phyloP scores from a whole-genome alignment of 1,139 yeast species.

The Hyphopichia khmerensis region DNA sequence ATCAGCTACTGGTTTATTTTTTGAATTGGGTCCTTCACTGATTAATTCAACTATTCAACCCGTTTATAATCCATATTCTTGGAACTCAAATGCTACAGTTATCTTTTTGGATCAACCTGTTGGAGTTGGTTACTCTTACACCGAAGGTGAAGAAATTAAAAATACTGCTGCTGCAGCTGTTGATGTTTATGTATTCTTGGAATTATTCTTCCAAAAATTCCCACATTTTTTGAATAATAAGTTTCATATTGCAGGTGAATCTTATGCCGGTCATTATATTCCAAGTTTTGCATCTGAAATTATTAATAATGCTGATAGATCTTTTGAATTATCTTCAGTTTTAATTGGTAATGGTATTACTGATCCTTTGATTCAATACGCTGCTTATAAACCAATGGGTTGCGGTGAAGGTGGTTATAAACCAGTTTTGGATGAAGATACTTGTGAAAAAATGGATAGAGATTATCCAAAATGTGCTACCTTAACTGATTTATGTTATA shows the following conservation, averaged over 20 bases:
- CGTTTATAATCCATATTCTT: slow-evolving; percentile 71
- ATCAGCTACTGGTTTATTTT: slow-evolving; percentile 84
- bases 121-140: slow-evolving; percentile 80
- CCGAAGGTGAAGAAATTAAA: slow-evolving; percentile 52
- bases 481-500: slow-evolving; percentile 55
- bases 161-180: slow-evolving; percentile 71
- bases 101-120: slow-evolving; percentile 95
- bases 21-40: slow-evolving; percentile 86
- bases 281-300: slow-evolving; percentile 80
- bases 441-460: slow-evolving; percentile 55
- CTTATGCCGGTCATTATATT: slow-evolving; percentile 85
- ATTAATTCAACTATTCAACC: slow-evolving; percentile 68
- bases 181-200: slow-evolving; percentile 78
- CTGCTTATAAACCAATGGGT: slow-evolving; percentile 76
- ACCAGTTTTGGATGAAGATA: slow-evolving; percentile 59
- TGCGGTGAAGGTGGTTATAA: slow-evolving; percentile 81
- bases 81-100: slow-evolving; percentile 89
- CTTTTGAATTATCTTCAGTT: slow-evolving; percentile 67
- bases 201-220: slow-evolving; percentile 73
- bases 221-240: slow-evolving; percentile 56
- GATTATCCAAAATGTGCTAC: slow-evolving; percentile 56
- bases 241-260: slow-evolving; percentile 86
- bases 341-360: slow-evolving; percentile 85
- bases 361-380: slow-evolving; percentile 68
- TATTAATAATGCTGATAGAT: slow-evolving; percentile 59